phyloP scores from a whole-genome alignment of 176 grass and related monocot genomes.

The Aegilops umbellulata region DNA sequence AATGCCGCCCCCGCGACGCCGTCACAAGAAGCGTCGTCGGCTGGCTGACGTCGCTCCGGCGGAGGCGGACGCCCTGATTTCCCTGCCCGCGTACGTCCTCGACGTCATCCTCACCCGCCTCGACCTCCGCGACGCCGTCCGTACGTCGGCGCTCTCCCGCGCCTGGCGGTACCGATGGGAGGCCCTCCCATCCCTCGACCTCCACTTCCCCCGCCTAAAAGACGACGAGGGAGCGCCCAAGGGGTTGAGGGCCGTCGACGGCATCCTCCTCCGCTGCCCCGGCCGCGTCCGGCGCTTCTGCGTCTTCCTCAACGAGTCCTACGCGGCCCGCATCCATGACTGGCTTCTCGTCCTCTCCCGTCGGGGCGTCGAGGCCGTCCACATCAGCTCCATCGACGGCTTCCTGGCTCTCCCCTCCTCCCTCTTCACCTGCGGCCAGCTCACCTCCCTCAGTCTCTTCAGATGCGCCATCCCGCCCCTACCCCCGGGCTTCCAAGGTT shows the following conservation, averaged over 20 bases:
- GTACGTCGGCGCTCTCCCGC: constrained; percentile 23
- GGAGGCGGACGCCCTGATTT: constrained; percentile 2
- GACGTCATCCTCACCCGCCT: constrained; percentile 16
- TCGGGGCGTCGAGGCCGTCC: not conserved
- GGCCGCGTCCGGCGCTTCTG: not conserved
- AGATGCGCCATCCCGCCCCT: not conserved
- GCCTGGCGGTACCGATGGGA: constrained; percentile 26
- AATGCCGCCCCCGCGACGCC: not conserved
- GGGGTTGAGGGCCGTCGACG: not conserved
- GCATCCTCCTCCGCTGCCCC: not conserved
- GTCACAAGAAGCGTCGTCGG: not conserved
- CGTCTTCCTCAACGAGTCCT: not conserved
- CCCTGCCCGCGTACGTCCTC: not conserved
- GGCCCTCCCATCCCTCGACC: not conserved
- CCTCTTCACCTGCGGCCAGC: not conserved
- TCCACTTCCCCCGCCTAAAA: not conserved
- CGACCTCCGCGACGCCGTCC: constrained; percentile 16
- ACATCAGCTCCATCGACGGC: not conserved
- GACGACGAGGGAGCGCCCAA: not conserved
- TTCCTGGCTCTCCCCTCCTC: not conserved
- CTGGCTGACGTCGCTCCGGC: not conserved
- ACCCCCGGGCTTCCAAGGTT: not conserved
- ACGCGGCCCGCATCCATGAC: not conserved
- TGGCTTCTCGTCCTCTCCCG: not conserved
- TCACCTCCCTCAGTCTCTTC: not conserved